phyloP scores from a whole-genome alignment of 176 grass and related monocot genomes.

The Oryza nivara region DNA sequence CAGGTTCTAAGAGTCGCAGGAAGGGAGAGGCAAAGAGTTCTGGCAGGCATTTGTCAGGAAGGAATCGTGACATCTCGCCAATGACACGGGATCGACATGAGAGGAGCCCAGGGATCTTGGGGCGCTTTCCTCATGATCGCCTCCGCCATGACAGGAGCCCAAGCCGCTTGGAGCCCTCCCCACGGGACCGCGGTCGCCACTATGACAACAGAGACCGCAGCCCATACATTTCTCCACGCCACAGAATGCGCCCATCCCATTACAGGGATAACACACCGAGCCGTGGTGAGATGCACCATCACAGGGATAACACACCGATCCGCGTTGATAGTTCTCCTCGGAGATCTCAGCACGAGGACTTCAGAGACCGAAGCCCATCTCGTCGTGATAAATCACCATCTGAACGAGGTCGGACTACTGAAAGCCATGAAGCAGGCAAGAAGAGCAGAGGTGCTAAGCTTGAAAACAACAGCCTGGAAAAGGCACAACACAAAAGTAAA shows the following conservation, averaged over 20 bases:
- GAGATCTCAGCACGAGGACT: conserved; percentile 64
- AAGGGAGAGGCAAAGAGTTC: conserved; percentile 63
- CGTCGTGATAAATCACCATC: conserved; percentile 62
- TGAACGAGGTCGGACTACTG: conserved; percentile 47
- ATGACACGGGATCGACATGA: conserved; percentile 51
- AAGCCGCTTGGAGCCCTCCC: conserved; percentile 51
- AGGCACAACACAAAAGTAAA: conserved; percentile 58
- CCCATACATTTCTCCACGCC: conserved; percentile 58
- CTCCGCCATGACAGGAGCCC: conserved; percentile 62
- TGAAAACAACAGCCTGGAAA: conserved; percentile 63
- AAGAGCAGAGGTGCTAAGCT: conserved; percentile 55
- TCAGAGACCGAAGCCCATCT: conserved; percentile 62
- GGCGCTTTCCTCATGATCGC: conserved; percentile 63
- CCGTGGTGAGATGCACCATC: conserved; percentile 50
- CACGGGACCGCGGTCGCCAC: conserved; percentile 56
- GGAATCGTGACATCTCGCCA: conserved; percentile 51
- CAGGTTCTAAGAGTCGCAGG: conserved; percentile 55
- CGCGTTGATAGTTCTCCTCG: conserved; percentile 67
- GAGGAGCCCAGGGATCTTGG: conserved; percentile 55
- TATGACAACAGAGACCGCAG: conserved; percentile 61
- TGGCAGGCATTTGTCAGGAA: conserved; percentile 52
- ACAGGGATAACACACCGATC: conserved; percentile 69
- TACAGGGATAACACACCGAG: conserved; percentile 68
- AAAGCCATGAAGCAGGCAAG: conserved; percentile 60
- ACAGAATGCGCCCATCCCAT: conserved; percentile 51